Percentiles rank a stretch among this genome's conserved stretches.
Evolutionary conservation across 179 eudicot species (phyloP).

Genomic region (Beta corolliflora): DNA sequence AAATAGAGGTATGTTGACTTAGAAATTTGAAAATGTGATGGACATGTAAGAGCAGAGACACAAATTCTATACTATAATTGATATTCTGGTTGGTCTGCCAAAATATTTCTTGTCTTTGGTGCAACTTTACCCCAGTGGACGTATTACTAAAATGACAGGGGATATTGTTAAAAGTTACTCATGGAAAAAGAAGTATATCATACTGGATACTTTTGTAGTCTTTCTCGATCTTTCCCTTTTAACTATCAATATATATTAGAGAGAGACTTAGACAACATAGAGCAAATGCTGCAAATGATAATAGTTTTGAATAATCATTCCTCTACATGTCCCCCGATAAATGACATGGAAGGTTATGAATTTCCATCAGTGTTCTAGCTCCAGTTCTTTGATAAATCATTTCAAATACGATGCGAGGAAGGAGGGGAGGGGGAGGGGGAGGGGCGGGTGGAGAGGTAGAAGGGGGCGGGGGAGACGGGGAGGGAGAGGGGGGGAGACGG

Average conservation of each 20-base stretch:
- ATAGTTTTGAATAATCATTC: not conserved
- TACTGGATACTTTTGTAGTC: not conserved
- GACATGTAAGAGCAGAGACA: not conserved
- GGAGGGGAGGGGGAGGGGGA: too few species aligned
- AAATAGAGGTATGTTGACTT: conserved; percentile 59
- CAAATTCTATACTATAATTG: not conserved
- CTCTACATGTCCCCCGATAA: not conserved
- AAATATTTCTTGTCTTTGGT: not conserved
- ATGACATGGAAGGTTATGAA: not conserved
- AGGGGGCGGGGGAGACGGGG: too few species aligned
- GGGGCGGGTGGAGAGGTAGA: too few species aligned
- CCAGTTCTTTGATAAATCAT: not conserved
- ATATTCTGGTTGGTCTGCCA: conserved; percentile 1
- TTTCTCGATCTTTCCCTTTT: not conserved
- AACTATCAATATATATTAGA: not conserved
- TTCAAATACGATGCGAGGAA: not conserved
- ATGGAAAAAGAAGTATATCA: not conserved
- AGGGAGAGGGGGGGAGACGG: too few species aligned
- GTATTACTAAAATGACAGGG: not conserved
- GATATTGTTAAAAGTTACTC: not conserved
- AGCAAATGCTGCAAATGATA: too few species aligned
- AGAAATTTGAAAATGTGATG: not conserved
- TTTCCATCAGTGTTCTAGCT: not conserved
- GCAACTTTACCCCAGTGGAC: not conserved
- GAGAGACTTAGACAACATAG: not conserved